phyloP scores from a whole-genome alignment of 2,329 filamentous ascomycete genomes.

The Fusarium xyrophilum region DNA sequence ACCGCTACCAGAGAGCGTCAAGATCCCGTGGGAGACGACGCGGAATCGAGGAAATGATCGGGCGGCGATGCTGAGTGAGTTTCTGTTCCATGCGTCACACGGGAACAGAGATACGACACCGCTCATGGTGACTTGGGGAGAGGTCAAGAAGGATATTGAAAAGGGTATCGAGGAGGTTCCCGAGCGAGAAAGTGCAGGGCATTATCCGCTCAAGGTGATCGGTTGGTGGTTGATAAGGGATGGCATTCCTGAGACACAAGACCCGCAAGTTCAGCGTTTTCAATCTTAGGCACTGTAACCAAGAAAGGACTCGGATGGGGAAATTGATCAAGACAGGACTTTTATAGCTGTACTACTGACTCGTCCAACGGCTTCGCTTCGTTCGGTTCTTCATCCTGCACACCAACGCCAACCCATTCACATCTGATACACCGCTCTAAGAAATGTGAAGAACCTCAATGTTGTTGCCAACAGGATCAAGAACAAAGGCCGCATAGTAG shows the following conservation, averaged over 20 bases:
- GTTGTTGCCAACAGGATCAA: constrained; percentile 60
- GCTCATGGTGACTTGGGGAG: constrained; percentile 27
- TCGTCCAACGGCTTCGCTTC: not conserved
- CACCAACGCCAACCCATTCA: not conserved
- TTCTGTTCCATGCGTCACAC: not conserved
- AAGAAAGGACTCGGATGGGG: not conserved
- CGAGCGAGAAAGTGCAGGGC: not conserved
- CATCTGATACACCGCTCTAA: not conserved
- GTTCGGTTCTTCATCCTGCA: not conserved
- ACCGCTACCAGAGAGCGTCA: constrained; percentile 27
- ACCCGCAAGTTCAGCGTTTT: constrained; percentile 1
- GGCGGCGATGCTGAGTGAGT: not conserved
- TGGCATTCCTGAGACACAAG: constrained; percentile 5
- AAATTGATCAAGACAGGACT: not conserved
- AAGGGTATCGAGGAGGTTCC: constrained; percentile 8
- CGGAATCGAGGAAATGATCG: constrained; percentile 9
- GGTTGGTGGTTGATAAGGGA: constrained; percentile 6
- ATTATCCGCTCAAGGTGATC: not conserved
- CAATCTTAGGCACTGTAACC: not conserved
- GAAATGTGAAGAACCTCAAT: constrained; percentile 53
- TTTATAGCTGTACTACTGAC: not conserved
- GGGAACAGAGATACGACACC: not conserved
- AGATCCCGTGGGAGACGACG: constrained; percentile 39
- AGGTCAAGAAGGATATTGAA: constrained; percentile 28
- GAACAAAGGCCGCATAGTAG: constrained; percentile 60